phyloP scores from a whole-genome alignment of 2,329 filamentous ascomycete genomes.

The Ophioceras dolichostomum region DNA sequence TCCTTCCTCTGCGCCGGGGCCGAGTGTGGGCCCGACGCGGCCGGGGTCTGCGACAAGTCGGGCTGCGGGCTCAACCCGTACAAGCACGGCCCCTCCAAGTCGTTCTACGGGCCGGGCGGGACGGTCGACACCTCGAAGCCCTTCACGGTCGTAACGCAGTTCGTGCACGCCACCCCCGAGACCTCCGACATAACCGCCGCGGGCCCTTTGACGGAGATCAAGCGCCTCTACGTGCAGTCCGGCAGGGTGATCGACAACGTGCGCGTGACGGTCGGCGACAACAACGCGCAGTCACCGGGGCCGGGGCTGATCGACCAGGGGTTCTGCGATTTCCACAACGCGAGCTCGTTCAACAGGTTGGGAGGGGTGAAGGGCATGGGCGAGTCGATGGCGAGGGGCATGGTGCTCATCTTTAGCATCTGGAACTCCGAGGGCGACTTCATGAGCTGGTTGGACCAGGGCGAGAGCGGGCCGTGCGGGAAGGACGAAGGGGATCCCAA shows the following conservation, averaged over 20 bases:
- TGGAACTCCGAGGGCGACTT: slow-evolving; percentile 40
- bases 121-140: slow-evolving; percentile 14
- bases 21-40: slow-evolving; percentile 7
- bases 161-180: slow-evolving; percentile 18
- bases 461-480: slow-evolving; percentile 39
- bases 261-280: slow-evolving; percentile 4
- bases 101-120: slow-evolving; percentile 13
- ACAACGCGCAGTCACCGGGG: slow-evolving; percentile 6
- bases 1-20: slow-evolving; percentile 21
- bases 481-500: slow-evolving; percentile 38
- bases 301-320: slow-evolving; percentile 9
- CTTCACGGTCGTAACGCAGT: slow-evolving; percentile 34
- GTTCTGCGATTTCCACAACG: slow-evolving; percentile 7
- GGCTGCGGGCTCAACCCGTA: slow-evolving; percentile 23
- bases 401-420: slow-evolving; percentile 41
- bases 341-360: slow-evolving; percentile 14
- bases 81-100: slow-evolving; percentile 12
- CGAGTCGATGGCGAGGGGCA: slow-evolving; percentile 30
- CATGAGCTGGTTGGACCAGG: slow-evolving; percentile 46
- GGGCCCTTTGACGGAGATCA: slow-evolving; percentile 28
- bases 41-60: slow-evolving; percentile 17
- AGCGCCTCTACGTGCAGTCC: slow-evolving; percentile 33
- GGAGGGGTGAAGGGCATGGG: slow-evolving; percentile 15
- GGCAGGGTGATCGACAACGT: slow-evolving; percentile 28
- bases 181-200: slow-evolving; percentile 2